Conservation (phyloP, 139 green algal genomes). For the Penium margaritaceum region DNA sequence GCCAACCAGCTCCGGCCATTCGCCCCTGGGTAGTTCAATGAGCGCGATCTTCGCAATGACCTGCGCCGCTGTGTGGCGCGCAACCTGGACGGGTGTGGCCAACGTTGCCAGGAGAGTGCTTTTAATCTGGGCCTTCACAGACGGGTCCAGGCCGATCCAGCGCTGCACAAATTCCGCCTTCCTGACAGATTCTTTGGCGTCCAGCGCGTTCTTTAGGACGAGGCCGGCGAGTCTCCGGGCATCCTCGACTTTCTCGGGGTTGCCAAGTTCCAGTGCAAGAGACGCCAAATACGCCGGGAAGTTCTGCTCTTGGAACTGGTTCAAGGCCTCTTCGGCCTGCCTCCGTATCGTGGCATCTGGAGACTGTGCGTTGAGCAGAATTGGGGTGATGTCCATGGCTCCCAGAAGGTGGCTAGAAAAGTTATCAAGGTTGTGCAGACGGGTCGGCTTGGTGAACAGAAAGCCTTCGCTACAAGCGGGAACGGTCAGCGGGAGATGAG, state of each 20-base stretch:
- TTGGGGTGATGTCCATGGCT: slow-evolving; percentile 46
- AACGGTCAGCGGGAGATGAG: too few relatives aligned
- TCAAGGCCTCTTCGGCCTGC: slow-evolving; percentile 71
- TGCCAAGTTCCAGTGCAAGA: slow-evolving; percentile 71
- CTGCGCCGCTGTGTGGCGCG: slow-evolving; percentile 49
- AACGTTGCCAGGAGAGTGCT: slow-evolving; percentile 67
- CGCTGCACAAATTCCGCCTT: slow-evolving; percentile 62
- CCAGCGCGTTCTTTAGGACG: slow-evolving; percentile 90
- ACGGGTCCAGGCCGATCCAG: slow-evolving; percentile 64
- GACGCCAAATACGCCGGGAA: slow-evolving; percentile 65
- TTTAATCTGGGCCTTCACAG: slow-evolving; percentile 69
- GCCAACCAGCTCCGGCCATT: slow-evolving; percentile 79
- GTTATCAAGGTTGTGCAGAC: too few relatives aligned
- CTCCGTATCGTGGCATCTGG: slow-evolving; percentile 61
- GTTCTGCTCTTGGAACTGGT: slow-evolving; percentile 67
- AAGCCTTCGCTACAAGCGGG: too few relatives aligned
- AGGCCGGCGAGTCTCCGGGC: slow-evolving; percentile 75
- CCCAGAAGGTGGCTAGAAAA: too few relatives aligned
- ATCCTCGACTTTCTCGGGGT: slow-evolving; percentile 62
- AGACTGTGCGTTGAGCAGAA: slow-evolving; percentile 59
- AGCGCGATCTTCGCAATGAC: slow-evolving; percentile 86
- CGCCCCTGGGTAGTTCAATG: slow-evolving; percentile 74
- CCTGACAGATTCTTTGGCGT: slow-evolving; percentile 68
- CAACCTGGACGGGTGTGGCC: slow-evolving; percentile 51
- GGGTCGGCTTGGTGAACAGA: too few relatives aligned